A percentile compares a stretch with the other conserved stretches of the same genome.
phyloP scores from a whole-genome alignment of 2,329 filamentous ascomycete species.

The Aspergillus proliferans region DNA sequence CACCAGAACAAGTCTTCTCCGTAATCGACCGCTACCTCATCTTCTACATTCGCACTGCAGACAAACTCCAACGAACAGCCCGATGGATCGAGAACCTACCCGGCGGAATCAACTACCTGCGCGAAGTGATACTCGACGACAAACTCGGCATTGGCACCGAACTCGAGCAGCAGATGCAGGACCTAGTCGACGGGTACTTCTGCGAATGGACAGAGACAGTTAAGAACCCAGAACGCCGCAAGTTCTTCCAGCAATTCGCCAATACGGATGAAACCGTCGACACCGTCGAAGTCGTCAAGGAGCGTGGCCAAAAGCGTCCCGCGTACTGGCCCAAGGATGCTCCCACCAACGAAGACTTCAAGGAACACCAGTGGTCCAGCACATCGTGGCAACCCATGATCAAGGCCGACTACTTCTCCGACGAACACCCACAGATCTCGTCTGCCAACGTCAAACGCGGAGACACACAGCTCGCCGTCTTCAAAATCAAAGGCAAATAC shows the following conservation, averaged over 20 bases:
- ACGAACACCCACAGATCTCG: constrained; percentile 61
- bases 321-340: constrained; percentile 67
- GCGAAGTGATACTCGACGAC: constrained; percentile 76
- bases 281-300: constrained; percentile 62
- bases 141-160: constrained; percentile 78
- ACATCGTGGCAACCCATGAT: constrained; percentile 77
- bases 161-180: constrained; percentile 81
- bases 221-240: constrained; percentile 59
- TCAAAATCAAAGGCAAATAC: constrained; percentile 72
- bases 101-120: constrained; percentile 75
- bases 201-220: constrained; percentile 88
- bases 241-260: constrained; percentile 73
- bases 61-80: constrained; percentile 82
- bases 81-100: constrained; percentile 81
- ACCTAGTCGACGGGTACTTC: constrained; percentile 76
- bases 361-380: constrained; percentile 57
- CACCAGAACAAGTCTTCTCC: constrained; percentile 72
- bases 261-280: constrained; percentile 70
- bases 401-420: constrained; percentile 61
- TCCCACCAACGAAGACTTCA: constrained; percentile 64
- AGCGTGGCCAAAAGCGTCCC: constrained; percentile 68
- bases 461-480: constrained; percentile 82
- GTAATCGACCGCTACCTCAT: constrained; percentile 85
- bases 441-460: constrained; percentile 75
- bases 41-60: constrained; percentile 89